Conservation (phyloP, 1,284 basidiomycete genomes). For the Naganishia liquefaciens region DNA sequence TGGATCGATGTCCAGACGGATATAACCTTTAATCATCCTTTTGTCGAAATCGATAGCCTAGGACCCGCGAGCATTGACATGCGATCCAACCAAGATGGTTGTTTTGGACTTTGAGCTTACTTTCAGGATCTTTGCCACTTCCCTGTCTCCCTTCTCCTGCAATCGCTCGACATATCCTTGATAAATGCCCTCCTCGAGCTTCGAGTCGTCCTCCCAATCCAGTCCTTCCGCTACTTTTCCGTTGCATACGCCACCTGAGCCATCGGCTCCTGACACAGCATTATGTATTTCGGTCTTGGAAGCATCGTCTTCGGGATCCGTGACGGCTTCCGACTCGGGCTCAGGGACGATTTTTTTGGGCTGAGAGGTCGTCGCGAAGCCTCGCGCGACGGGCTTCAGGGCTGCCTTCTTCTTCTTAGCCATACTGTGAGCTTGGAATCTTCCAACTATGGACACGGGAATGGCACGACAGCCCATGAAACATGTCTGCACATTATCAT, state of each 20-base stretch:
- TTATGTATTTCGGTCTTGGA: constrained; percentile 3
- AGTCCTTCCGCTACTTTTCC: constrained; percentile 28
- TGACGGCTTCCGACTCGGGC: constrained; percentile 40
- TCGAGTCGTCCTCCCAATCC: constrained; percentile 44
- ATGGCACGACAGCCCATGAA: too few relatives aligned
- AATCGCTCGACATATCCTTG: constrained; percentile 69
- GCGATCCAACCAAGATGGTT: too few relatives aligned
- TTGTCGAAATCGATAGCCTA: constrained; percentile 83
- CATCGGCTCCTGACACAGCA: neutral
- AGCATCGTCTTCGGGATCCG: constrained; percentile 39
- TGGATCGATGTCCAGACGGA: constrained; percentile 66
- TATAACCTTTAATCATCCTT: constrained; percentile 68
- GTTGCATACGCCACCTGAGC: neutral
- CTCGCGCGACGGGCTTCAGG: constrained; percentile 63
- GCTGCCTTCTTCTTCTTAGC: constrained; percentile 85
- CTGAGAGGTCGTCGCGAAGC: constrained; percentile 84
- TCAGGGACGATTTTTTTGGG: constrained; percentile 69
- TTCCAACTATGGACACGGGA: neutral
- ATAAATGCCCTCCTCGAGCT: constrained; percentile 39
- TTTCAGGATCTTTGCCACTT: constrained; percentile 69
- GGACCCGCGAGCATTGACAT: neutral
- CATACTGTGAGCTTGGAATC: constrained; percentile 55
- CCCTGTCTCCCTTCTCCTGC: constrained; percentile 87
- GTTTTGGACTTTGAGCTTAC: too few relatives aligned
- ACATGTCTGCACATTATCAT: too few relatives aligned